Percentiles rank a stretch among this genome's conserved stretches.
Evolutionary conservation across 1,284 basidiomycete species (phyloP).

Genomic region (Cryptococcus sp.): DNA sequence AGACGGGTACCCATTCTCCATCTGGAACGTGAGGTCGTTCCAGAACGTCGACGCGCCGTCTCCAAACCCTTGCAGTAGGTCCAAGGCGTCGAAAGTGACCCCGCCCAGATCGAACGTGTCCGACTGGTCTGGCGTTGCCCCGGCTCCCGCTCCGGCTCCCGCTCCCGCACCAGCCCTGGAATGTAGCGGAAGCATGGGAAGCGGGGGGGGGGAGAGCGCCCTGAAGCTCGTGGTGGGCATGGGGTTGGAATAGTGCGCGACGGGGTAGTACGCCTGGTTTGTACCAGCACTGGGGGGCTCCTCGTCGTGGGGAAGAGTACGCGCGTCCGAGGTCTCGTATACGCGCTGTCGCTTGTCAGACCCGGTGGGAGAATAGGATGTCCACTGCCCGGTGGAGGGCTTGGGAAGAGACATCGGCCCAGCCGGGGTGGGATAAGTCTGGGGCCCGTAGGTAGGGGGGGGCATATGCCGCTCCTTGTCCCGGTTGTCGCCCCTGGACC

Average conservation of each 20-base stretch:
- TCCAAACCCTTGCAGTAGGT: slow-evolving; percentile 45
- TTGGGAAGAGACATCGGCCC: too few relatives aligned
- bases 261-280: background rate
- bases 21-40: slow-evolving; percentile 20
- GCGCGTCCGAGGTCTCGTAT: slow-evolving; percentile 32
- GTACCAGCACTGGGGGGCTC: background rate
- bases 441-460: slow-evolving; percentile 1
- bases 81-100: slow-evolving; percentile 45
- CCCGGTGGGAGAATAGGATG: too few relatives aligned
- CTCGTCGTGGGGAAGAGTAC: slow-evolving; percentile 14
- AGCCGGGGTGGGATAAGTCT: background rate
- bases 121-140: slow-evolving; percentile 8
- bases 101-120: slow-evolving; percentile 41
- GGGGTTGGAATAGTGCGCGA: background rate
- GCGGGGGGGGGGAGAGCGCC: background rate
- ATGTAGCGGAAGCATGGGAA: background rate
- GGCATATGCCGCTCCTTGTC: slow-evolving; percentile 2
- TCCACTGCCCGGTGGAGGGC: too few relatives aligned
- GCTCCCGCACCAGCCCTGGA: too few relatives aligned
- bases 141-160: too few relatives aligned
- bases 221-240: background rate
- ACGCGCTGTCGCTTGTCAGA: slow-evolving; percentile 10
- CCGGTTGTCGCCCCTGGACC: background rate
- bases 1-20: background rate
- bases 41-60: slow-evolving; percentile 26